Base-by-base conservation (phyloP, 2,329 filamentous ascomycete species). In the Ascochyta koolunga region DNA sequence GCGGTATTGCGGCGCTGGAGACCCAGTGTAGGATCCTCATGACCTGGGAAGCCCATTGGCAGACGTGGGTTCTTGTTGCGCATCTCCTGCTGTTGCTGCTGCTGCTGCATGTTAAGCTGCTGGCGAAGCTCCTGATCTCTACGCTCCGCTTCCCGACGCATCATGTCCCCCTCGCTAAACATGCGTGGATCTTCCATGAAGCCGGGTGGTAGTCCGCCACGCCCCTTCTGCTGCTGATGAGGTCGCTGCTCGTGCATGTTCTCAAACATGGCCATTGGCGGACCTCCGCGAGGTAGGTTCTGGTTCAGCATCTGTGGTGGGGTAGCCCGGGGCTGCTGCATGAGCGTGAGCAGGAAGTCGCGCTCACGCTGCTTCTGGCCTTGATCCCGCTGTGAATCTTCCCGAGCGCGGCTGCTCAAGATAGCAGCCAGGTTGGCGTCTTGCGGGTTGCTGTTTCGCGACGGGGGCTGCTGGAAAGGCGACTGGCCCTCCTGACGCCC, bases 331-430 rank as follows among this genome's bases (percentile, higher is more conserved):
- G 80, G 78, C 66, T 83, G 81, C 62, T 88, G 85, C 90, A 96
- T 95, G 25, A 96, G 81, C 57, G 87, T 89, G 75, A 96, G 90
- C 42, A 96, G 78, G 70, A 95, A 93, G 60, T 96, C 89, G n/a
- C 89, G 85, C 64, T 93, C 70, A 25, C 90, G 64, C 81, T 85
- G 70, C 83, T 87, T 69, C 78, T 67, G 58, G 58, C 68, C 59
- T 71, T 64, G 75, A 29, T 74, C 60, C 71, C 65, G 76, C 15
- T 71, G 68, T 9, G 70, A 56, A 40, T 76, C 70, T 35, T 66
- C 77, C 50, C 64, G 62, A 5, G 57, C 78, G 68, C 71, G 74
- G 38, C 71, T 71, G 32, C 74, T 77, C 58, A 73, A 71, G 27
- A 75, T 57, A 35, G 69, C 69, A 39, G 69, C 64, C 22, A 73